Conservation (phyloP, 192 early-diverging fungal genomes). For the Funneliformis geosporum region DNA sequence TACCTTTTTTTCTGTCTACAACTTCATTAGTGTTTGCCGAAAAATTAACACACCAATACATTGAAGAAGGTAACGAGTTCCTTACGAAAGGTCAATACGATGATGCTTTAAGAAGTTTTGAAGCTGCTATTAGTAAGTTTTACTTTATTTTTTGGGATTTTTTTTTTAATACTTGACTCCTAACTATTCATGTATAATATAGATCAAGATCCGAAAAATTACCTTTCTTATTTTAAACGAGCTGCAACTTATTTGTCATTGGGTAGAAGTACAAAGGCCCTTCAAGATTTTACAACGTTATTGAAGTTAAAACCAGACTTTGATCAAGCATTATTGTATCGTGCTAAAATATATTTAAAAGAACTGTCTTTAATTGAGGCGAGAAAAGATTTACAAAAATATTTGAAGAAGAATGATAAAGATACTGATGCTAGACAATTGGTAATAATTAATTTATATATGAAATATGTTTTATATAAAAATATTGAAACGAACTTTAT, state of each 20-base stretch:
- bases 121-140: constrained; percentile 8
- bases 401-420: constrained; percentile 35
- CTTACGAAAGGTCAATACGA: not conserved
- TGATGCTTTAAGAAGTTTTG: constrained; percentile 21
- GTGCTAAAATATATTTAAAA: constrained; percentile 67
- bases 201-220: constrained; percentile 78
- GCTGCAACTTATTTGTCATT: constrained; percentile 81
- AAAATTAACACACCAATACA: constrained; percentile 7
- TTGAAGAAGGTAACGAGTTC: constrained; percentile 16
- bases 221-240: constrained; percentile 84
- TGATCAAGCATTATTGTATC: constrained; percentile 73
- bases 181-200: not conserved
- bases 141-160: not conserved
- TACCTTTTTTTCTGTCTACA: constrained; percentile 10
- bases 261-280: constrained; percentile 69
- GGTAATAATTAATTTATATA: constrained; percentile 39
- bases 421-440: constrained; percentile 45
- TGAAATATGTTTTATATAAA: not conserved
- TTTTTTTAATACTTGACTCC: not conserved
- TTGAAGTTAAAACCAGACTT: constrained; percentile 82
- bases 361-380: constrained; percentile 69
- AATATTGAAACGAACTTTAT: not conserved
- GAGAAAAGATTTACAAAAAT: constrained; percentile 59
- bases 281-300: constrained; percentile 80
- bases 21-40: constrained; percentile 17